Evolutionary conservation across 1,284 basidiomycete genomes (phyloP).

Genomic region (Melampsora abietis-canadensis): DNA sequence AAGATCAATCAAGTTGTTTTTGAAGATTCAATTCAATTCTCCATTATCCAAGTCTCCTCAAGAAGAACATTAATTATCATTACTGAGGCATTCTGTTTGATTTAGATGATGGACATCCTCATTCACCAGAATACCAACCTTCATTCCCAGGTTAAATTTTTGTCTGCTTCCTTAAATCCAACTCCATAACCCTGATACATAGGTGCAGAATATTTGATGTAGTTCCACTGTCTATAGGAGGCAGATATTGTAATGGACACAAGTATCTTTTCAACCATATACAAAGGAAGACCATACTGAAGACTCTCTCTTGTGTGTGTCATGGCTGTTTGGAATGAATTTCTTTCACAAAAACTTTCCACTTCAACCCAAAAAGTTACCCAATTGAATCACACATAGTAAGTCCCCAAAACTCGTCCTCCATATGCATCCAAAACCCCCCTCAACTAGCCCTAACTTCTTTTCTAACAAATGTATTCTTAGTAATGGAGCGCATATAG

Average conservation of each 20-base stretch:
- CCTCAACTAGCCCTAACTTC: neutral
- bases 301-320: neutral
- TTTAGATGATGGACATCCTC: slow-evolving; percentile 37
- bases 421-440: too few species aligned
- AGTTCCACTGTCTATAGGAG: slow-evolving; percentile 25
- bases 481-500: slow-evolving; percentile 42
- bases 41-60: too few species aligned
- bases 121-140: slow-evolving; percentile 7
- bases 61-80: too few species aligned
- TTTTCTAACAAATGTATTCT: too few species aligned
- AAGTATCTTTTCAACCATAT: neutral
- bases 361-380: slow-evolving; percentile 10
- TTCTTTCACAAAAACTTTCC: slow-evolving; percentile 21
- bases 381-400: slow-evolving; percentile 33
- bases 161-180: too few species aligned
- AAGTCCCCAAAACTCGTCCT: slow-evolving; percentile 11
- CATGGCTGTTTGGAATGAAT: slow-evolving; percentile 38
- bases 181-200: too few species aligned
- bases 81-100: neutral
- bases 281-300: neutral
- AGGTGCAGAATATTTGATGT: too few species aligned
- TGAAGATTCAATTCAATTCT: too few species aligned
- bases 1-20: too few species aligned
- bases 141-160: slow-evolving; percentile 39
- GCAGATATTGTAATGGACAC: slow-evolving; percentile 33